These are phyloP conservation scores for Lasiodiplodia citricola DNA, from an alignment of 2,329 filamentous ascomycete genomes.

Conservation along the genomic window DNA sequence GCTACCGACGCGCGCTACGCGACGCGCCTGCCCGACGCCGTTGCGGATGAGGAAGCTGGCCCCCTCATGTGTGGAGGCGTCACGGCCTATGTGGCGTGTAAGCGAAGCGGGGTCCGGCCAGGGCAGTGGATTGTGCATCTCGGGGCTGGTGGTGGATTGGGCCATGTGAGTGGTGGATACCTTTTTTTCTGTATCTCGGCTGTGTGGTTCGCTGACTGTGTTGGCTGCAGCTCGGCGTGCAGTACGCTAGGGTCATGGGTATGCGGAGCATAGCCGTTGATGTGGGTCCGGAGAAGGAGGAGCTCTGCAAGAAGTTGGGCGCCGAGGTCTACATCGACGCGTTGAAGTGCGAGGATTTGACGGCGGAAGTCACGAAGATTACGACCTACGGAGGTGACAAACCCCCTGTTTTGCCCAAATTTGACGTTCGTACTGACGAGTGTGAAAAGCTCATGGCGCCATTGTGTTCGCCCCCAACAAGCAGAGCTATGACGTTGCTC, in stretches of 20 bases:
- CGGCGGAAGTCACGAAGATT: constrained; percentile 50
- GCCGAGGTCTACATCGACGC: constrained; percentile 49
- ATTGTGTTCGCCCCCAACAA: constrained; percentile 51
- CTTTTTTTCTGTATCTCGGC: not conserved
- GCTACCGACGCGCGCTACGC: constrained; percentile 59
- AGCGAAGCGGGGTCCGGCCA: constrained; percentile 41
- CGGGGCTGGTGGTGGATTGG: constrained; percentile 44
- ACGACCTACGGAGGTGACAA: constrained; percentile 34
- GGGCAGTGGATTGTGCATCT: constrained; percentile 48
- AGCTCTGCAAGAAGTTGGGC: constrained; percentile 55
- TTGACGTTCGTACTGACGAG: constrained; percentile 2
- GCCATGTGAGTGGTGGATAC: constrained; percentile 24
- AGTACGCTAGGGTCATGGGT: constrained; percentile 55
- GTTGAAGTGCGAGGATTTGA: not conserved
- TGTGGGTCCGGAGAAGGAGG: constrained; percentile 42
- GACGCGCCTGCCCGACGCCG: constrained; percentile 23
- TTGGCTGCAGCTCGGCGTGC: constrained; percentile 51
- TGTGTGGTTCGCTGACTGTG: not conserved
- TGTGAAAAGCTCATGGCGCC: constrained; percentile 47
- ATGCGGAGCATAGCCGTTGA: constrained; percentile 63
- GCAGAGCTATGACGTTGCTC: constrained; percentile 41
- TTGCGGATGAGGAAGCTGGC: constrained; percentile 41
- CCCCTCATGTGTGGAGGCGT: constrained; percentile 47
- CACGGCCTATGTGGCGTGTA: constrained; percentile 49
- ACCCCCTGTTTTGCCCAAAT: too few relatives aligned